Base-by-base conservation (phyloP, 2,329 filamentous ascomycete species). In the Stemphylium lycopersici region DNA sequence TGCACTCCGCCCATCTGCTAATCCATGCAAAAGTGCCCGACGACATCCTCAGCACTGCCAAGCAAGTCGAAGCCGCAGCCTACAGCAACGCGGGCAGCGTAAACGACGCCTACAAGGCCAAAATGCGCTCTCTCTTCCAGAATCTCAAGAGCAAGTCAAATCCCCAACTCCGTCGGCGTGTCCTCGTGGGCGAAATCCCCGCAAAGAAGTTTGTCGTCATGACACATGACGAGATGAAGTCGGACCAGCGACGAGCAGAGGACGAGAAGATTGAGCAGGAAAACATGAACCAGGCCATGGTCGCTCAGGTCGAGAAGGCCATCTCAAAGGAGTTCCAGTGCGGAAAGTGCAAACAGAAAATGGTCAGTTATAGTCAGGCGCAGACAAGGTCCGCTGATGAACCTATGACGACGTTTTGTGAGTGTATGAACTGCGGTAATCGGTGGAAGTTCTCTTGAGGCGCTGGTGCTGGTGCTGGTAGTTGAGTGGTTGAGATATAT, bases 251-350 rank as follows among this genome's bases (percentile, higher is more conserved):
- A 77, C 86, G 87, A 57, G 86, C 86, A 67, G 85, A 88, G 70
- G 92, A 97, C 65, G 80, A 84, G 65, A 86, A 87, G 74, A 83
- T 96, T 45, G 84, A 92, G 73, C 87, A 90, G 77, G 91, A 97
- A 78, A 99, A 99, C 77, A 93, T 98, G 90, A 92, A 92, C 80
- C 91, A 93, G 77, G 91, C 95, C 1, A 96, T 98, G 87, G 93
- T 96, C 10, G 90, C 93, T 52, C 90, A 93, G 82, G 90, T 87
- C 15, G 89, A 96, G 78, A 95, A 92, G 83, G 93, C 89, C 72
- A 91, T 97, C 78, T 92, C 88, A 73, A 89, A 90, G 73, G 90
- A 88, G 52, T 83, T 98, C 70, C 88, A 91, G 77, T 99, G 95
- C 79, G 86, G 91, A 71, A 93, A 92, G 77, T 99, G 95, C 79